Evolutionary conservation across 495 filamentous ascomycete genomes (phyloP), one percentile per base, ranked within the genome.

Genomic region (Podospora comata): DNA sequence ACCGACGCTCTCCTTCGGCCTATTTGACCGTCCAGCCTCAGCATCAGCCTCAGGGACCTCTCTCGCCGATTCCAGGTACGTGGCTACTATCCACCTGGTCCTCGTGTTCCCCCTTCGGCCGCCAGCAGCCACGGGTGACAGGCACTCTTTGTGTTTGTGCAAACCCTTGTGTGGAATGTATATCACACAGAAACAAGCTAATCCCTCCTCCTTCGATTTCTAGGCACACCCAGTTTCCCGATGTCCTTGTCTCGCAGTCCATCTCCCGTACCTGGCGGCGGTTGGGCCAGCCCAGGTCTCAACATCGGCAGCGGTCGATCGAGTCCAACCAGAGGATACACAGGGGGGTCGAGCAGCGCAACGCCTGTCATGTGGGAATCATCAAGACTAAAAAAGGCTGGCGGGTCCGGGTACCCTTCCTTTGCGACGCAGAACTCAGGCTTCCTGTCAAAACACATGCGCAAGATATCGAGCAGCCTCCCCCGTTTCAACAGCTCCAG

Each of bases 201-300:
- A 67, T 62, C 32, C 53, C 59, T 61, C 54, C 61, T 62, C 64
- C 69, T 69, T 67, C 20, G 44, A 48, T 55, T 34, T 68, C 53
- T 65, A 82, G 83, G 80, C 67, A 85, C 81, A 34, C 82, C 83
- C 26, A 81, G 75, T 62, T 70, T 70, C 69, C 77, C 81, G 70
- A 96, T 96, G 93, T 91, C 92, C 71, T 79, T 93, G 65, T 93
- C 92, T 65, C 87, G 91, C 79, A 94, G 92, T 73, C 92, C 92
- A 60, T 94, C 91, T 61, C 92, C 92, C 68, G 85, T 86, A 65
- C 87, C 86, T 69, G 90, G 90, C 71, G 92, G 90, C 73, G 92
- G 92, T 71, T 96, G 93, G 93, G 87, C 91, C 67, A 94, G 89
- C 79, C 93, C 93, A 20, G 92, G 91, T 34, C 83, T 96, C 63